These are phyloP conservation scores for Cadophora luteo-olivacea DNA, from an alignment of 2,329 filamentous ascomycete species.

Conservation along the genomic window DNA sequence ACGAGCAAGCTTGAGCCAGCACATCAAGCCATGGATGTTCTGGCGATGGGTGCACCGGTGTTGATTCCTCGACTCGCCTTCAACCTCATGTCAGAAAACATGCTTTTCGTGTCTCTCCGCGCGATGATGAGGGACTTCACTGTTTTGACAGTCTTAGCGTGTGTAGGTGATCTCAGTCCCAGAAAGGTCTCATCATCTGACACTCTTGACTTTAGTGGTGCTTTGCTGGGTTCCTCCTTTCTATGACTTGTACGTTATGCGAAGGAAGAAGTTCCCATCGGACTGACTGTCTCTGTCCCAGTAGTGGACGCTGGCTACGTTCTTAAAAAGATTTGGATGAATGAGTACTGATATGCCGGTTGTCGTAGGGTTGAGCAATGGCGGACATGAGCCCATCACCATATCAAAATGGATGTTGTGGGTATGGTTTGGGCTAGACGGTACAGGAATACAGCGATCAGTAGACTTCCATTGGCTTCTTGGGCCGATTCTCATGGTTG, in stretches of 20 bases:
- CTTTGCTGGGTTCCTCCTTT: slow-evolving; percentile 81
- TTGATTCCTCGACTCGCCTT: slow-evolving; percentile 82
- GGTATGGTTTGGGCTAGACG: slow-evolving; percentile 91
- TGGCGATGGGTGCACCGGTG: slow-evolving; percentile 81
- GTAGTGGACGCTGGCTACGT: too few species aligned
- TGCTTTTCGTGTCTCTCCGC: slow-evolving; percentile 80
- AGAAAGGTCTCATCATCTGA: not conserved
- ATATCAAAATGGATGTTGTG: slow-evolving; percentile 92
- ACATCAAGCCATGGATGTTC: slow-evolving; percentile 76
- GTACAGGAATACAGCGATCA: slow-evolving; percentile 56
- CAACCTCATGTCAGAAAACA: slow-evolving; percentile 82
- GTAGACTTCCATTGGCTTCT: slow-evolving; percentile 76
- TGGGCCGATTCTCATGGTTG: slow-evolving; percentile 80
- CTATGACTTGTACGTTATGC: slow-evolving; percentile 64
- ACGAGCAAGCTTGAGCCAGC: slow-evolving; percentile 55
- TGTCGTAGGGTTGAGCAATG: slow-evolving; percentile 64
- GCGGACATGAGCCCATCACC: slow-evolving; percentile 65
- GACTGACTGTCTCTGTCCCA: not conserved
- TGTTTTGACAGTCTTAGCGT: slow-evolving; percentile 12
- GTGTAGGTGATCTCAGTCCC: slow-evolving; percentile 2
- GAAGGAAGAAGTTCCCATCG: not conserved
- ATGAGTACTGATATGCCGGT: not conserved
- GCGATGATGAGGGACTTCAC: slow-evolving; percentile 89
- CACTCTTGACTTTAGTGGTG: slow-evolving; percentile 63
- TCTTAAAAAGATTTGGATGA: not conserved